Evolutionary conservation across 2,329 filamentous ascomycete species (phyloP).

Genomic region (Microcyclospora tardicrescens): DNA sequence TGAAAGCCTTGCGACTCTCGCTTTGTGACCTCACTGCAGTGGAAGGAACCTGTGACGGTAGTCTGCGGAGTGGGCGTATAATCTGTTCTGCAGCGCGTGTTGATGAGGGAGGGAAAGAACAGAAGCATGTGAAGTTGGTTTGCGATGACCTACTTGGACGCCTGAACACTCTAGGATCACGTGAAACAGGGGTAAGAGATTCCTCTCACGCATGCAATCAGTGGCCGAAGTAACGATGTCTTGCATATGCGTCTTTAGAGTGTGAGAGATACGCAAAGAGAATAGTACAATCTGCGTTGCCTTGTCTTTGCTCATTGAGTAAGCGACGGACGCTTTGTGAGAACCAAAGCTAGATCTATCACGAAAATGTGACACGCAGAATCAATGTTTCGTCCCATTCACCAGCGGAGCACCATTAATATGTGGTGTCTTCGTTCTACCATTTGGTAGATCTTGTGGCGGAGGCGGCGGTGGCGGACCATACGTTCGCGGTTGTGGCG

Average conservation of each 20-base stretch:
- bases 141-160: too few relatives aligned
- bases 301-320: too few relatives aligned
- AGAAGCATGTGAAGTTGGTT: conserved; percentile 2
- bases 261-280: background rate
- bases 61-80: conserved; percentile 15
- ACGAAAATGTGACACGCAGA: conserved; percentile 2
- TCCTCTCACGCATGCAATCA: background rate
- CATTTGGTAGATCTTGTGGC: conserved; percentile 14
- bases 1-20: background rate
- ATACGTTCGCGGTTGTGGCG: conserved; percentile 23
- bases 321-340: background rate
- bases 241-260: background rate
- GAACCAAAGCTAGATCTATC: conserved; percentile 1
- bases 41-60: conserved; percentile 1
- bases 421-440: conserved; percentile 9
- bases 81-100: conserved; percentile 21
- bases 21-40: conserved; percentile 20
- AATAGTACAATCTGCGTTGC: background rate
- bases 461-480: conserved; percentile 35
- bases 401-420: conserved; percentile 7
- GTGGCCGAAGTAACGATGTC: background rate
- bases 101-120: conserved; percentile 3
- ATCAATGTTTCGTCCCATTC: conserved; percentile 19
- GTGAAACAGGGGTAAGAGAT: background rate
- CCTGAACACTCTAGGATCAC: too few relatives aligned